Conservation (phyloP, 345 rosid species). For the Balakata baccata region DNA sequence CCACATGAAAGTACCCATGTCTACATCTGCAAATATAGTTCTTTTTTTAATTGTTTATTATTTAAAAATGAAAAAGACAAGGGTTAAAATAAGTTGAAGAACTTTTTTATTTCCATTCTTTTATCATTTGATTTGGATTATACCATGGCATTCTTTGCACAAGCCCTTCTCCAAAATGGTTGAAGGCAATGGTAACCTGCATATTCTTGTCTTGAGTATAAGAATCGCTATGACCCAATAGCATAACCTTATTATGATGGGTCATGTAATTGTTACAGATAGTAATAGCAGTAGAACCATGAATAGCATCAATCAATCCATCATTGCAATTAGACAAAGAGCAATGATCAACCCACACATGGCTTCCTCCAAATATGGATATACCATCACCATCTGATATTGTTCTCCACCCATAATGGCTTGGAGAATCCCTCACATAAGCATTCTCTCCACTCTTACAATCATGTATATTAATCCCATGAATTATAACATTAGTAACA, state of each 20-base stretch:
- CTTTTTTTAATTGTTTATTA: no score
- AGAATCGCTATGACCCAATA: conserved; percentile 31
- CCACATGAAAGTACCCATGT: conserved; percentile 36
- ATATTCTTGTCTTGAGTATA: conserved; percentile 25
- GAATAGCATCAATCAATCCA: conserved; percentile 33
- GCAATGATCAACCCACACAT: conserved; percentile 35
- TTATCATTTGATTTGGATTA: background rate
- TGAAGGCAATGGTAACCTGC: conserved; percentile 35
- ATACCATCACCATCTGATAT: conserved; percentile 33
- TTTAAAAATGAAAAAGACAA: no score
- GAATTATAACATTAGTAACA: conserved; percentile 31
- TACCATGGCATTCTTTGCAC: conserved; percentile 37
- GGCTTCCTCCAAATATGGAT: conserved; percentile 33
- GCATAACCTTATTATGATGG: conserved; percentile 32
- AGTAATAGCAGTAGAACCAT: conserved; percentile 31
- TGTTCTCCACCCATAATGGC: conserved; percentile 36
- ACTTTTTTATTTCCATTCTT: background rate
- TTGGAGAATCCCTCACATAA: conserved; percentile 30
- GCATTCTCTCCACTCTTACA: conserved; percentile 32
- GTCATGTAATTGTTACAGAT: conserved; percentile 30
- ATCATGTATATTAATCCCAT: conserved; percentile 31
- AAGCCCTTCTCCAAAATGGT: conserved; percentile 37
- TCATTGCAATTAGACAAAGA: conserved; percentile 29
- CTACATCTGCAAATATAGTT: conserved; percentile 22
- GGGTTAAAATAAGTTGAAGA: no score